phyloP scores from a whole-genome alignment of 306 rosid species.

The Quercus rubra region DNA sequence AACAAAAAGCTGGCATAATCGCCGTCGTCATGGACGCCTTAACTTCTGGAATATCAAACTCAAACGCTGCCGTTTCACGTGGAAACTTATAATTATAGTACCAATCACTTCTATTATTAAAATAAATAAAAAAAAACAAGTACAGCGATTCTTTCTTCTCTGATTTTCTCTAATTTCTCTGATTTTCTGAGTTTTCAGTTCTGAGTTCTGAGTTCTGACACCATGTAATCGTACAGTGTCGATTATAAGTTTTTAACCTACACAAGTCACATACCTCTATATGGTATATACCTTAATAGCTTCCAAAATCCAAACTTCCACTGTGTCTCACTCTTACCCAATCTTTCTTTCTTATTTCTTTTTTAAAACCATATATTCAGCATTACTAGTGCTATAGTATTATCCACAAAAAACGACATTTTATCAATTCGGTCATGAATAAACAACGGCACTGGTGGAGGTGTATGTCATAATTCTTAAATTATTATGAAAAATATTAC shows the following conservation, averaged over 20 bases:
- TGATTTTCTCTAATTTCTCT: no score
- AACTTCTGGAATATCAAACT: not conserved
- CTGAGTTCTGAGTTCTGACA: not conserved
- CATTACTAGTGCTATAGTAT: no score
- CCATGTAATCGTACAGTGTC: not conserved
- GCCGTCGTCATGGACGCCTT: conserved; percentile 11
- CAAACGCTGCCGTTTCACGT: conserved; percentile 7
- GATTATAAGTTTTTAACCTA: not conserved
- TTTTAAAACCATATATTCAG: no score
- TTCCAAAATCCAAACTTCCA: not conserved
- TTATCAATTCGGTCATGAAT: not conserved
- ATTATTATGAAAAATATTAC: not conserved
- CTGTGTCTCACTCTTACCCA: not conserved
- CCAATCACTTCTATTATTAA: not conserved
- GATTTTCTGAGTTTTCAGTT: not conserved
- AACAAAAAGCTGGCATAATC: not conserved
- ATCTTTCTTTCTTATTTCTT: no score
- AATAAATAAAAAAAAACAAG: not conserved
- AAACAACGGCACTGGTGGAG: not conserved
- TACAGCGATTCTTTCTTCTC: no score
- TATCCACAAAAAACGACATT: not conserved
- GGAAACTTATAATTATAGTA: not conserved
- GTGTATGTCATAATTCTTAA: not conserved
- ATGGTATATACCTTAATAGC: no score
- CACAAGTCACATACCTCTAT: not conserved